Evolutionary conservation across 1,284 basidiomycete genomes (phyloP).

Genomic region (Xerocomus amazonicus): DNA sequence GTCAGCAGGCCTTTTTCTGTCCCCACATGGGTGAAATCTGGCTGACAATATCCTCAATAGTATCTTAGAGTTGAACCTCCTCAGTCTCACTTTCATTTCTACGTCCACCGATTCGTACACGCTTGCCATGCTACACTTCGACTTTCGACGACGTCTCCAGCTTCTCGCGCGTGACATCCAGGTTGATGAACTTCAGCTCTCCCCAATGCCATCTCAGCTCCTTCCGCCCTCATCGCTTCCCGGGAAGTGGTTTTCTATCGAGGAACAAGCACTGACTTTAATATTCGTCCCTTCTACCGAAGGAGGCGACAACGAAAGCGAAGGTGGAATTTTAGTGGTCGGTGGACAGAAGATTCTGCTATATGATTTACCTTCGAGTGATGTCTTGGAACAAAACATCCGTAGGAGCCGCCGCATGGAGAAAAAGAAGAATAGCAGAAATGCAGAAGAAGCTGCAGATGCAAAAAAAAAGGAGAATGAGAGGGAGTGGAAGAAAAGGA

Average conservation of each 20-base stretch:
- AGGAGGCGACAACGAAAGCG: slow-evolving; percentile 34
- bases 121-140: slow-evolving; percentile 66
- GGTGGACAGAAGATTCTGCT: slow-evolving; percentile 62
- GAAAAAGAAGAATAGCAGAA: slow-evolving; percentile 44
- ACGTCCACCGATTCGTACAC: slow-evolving; percentile 43
- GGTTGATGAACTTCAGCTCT: slow-evolving; percentile 50
- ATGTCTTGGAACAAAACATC: slow-evolving; percentile 48
- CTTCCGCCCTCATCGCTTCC: slow-evolving; percentile 47
- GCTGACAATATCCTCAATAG: slow-evolving; percentile 38
- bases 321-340: slow-evolving; percentile 66
- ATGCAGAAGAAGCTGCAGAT: slow-evolving; percentile 38
- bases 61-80: slow-evolving; percentile 70
- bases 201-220: slow-evolving; percentile 44
- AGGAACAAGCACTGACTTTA: slow-evolving; percentile 28
- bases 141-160: slow-evolving; percentile 60
- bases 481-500: slow-evolving; percentile 50
- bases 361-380: slow-evolving; percentile 50
- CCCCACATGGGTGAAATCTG: neutral
- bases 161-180: slow-evolving; percentile 57
- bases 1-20: slow-evolving; percentile 42
- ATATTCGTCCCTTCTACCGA: slow-evolving; percentile 24
- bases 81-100: slow-evolving; percentile 67
- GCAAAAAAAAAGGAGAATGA: slow-evolving; percentile 56
- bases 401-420: slow-evolving; percentile 52
- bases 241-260: slow-evolving; percentile 29